Evolutionary conservation across 352 stramenopile genomes (phyloP), one percentile per base, ranked within the genome.

Genomic region (Phytophthora sp.): DNA sequence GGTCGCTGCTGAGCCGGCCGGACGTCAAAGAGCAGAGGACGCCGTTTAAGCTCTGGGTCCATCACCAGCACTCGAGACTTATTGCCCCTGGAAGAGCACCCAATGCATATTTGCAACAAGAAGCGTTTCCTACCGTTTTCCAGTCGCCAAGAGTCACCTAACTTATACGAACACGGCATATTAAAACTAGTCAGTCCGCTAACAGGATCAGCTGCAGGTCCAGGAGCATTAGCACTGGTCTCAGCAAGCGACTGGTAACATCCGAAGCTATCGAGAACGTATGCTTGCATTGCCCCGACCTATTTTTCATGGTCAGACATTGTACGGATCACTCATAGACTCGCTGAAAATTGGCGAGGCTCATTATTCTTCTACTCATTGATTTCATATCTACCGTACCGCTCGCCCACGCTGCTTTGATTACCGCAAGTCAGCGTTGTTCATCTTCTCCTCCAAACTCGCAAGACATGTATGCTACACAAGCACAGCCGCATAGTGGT

Each of bases 11-110:
- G 53, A 27, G 73, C 68, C 30, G 62, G 71, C 12, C 80, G 69
- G 9, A 90, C 79, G 29, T 86, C 69, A 58, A 89, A 92, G 24
- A 79, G 66, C 36, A 83, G 50, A 20, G 83, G 77, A 8, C 81
- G 80, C 42, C 72, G 76, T 13, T 73, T 73, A 13, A 92, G 71
- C 54, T 82, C 83, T 52, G 86, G 63, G 23, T 80, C 72, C 80
- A 89, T 89, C 23, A 30, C 18, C 52, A 46, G n/a, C 35, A 45
- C 38, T 69, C 41, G 24, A 53, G 39, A 57, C 30, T 39, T 52
- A 33, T 38, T 7, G 45, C 57, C 26, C 45, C 33, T 54, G n/a
- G 58, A 44, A 44, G 26, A 31, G 9, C 9, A 36, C 39, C 20
- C 26, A 46, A 36, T 46, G 9, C 60, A 68, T 68, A 44, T 44